Base-by-base conservation (phyloP, 371 early-diverging fungal genomes). In the Cladochytrium tenue region DNA sequence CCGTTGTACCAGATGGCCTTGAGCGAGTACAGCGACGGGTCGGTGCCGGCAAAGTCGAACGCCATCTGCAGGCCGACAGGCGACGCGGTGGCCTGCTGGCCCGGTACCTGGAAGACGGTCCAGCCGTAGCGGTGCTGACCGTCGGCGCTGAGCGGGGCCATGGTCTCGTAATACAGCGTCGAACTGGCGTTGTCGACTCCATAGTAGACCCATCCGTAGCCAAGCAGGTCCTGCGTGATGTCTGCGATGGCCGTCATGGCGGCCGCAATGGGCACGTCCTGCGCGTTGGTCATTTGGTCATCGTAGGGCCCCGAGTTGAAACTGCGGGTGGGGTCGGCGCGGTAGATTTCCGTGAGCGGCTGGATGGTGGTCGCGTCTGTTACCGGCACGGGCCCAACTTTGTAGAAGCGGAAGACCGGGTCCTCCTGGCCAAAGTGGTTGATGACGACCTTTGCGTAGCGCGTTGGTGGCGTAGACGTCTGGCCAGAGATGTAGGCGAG, bases 381-480 rank as follows among this genome's bases (percentile, higher is more conserved):
- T 7, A 61, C 61, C 5, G 61, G 61, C 5, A 61, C 10, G 15
- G 61, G 61, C 4, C 61, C 61, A 26, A 61, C 61, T 28, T 61
- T 61, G 28, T 61, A 61, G 13, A 52, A 17, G 5, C 25, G n/a
- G 52, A 35, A 35, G 20, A 51, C 61, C 15, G 61, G 61, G 27
- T 52, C 61, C 26, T 34, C 30, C 57, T 17, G 32, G 13, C 43
- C 32, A 43, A 35, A 35, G 51, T 51, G 53, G 20, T 61, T 52
- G 52, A 61, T 28, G 51, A 61, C 51, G 20, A 61, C 61, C 32
- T 61, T 61, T 52, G 61, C 61, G 32, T 52, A 61, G n/a, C 23
- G 61, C 23, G 13, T 51, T 15, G 61, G 61, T n/a, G 27, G 15
- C 10, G 52, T n/a, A 26, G 35, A 53, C 23, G 17, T 13, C 36